Base-by-base conservation (phyloP, 441 rosid genomes). In the Adansonia gregorii region DNA sequence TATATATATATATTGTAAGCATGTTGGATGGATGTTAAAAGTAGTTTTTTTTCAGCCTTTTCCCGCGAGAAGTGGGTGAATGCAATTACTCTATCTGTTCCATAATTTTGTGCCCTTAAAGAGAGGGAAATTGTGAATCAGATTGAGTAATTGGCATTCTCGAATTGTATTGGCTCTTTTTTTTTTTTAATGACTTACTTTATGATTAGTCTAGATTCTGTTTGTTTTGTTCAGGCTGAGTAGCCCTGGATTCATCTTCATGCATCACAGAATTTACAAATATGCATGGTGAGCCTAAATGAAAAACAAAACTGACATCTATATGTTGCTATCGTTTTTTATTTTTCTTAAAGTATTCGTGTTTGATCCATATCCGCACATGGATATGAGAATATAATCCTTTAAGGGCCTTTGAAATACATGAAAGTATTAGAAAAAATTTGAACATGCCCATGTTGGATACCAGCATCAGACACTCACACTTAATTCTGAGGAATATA, bases 1-100 rank as follows among this genome's bases (percentile, higher is more conserved):
- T 35, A 35, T 35, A 35, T 17, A 8, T 20, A 12, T 22, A 10
- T 9, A 3, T 6, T 22, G 15, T 9, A 59, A 22, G 39, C 41
- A 60, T 24, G n/a, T 24, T 49, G 73, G 58, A 48, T 22, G 58
- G 73, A 70, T 70, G 71, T 67, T 43, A 67, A 66, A 67, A 51
- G 46, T 27, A 8, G 41, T 39, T 8, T 11, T 11, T 46, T 8
- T 70, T 51, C 8, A 17, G 45, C 15, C 22, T 51, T 70, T 14
- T 3, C 27, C 27, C 63, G 54, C 74, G 31, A 71, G 61, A 71
- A 71, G 48, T 31, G 46, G 45, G 74, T 71, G 74, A 71, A 46
- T 71, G 14, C n/a, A 31, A 27, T 52, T 71, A 71, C 9, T 63
- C 3, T 63, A 8, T 14, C 67, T 61, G 41, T 64, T 35, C 46